Evolutionary conservation across 1,284 basidiomycete genomes (phyloP).

Genomic region (Amylostereum areolatum): DNA sequence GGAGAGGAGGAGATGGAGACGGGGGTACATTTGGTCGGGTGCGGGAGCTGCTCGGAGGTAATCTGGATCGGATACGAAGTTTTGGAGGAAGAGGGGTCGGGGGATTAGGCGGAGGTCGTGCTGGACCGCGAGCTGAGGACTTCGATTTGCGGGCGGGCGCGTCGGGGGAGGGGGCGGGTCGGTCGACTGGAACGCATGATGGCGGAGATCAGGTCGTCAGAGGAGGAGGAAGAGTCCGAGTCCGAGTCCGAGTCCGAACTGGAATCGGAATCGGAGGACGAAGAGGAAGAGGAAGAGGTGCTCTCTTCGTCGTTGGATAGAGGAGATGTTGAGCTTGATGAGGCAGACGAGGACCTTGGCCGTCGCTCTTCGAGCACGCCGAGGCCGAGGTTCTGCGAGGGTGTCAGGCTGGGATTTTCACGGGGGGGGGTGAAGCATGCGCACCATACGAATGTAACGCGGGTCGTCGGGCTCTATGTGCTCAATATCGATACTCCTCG

Average conservation of each 20-base stretch:
- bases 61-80: slow-evolving; percentile 74
- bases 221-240: slow-evolving; percentile 11
- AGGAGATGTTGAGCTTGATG: slow-evolving; percentile 12
- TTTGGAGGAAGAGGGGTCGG: slow-evolving; percentile 26
- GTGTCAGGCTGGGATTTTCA: slow-evolving; percentile 2
- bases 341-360: slow-evolving; percentile 10
- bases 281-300: slow-evolving; percentile 11
- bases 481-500: slow-evolving; percentile 59
- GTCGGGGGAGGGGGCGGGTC: slow-evolving; percentile 21
- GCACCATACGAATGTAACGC: slow-evolving; percentile 62
- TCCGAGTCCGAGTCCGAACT: slow-evolving; percentile 9
- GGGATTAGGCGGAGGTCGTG: not conserved
- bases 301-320: no score
- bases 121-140: slow-evolving; percentile 8
- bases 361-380: slow-evolving; percentile 52
- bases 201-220: slow-evolving; percentile 15
- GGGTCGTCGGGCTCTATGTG: slow-evolving; percentile 39
- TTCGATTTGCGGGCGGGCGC: slow-evolving; percentile 19
- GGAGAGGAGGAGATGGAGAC: slow-evolving; percentile 52
- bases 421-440: slow-evolving; percentile 14
- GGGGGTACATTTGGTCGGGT: slow-evolving; percentile 61
- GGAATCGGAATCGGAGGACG: slow-evolving; percentile 4
- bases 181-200: slow-evolving; percentile 12
- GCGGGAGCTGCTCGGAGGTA: slow-evolving; percentile 68
- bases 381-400: slow-evolving; percentile 54